Conservation (phyloP, 345 rosid species). For the Eucalyptus virginea region DNA sequence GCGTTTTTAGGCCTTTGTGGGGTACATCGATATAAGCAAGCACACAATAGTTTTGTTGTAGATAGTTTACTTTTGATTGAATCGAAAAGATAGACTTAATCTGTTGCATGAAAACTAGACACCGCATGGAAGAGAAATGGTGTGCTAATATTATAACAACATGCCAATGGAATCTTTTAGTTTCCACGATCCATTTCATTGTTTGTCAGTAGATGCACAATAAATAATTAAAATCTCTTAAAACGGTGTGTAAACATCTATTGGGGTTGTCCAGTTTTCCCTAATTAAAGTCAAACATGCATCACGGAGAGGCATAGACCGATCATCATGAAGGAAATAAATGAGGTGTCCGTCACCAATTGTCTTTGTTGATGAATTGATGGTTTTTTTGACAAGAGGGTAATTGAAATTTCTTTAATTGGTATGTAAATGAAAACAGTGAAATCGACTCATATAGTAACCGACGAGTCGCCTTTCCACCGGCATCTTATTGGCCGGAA, state of each 20-base stretch:
- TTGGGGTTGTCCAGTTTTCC: not conserved
- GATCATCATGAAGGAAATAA: not conserved
- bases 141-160: not conserved
- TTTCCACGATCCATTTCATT: not conserved
- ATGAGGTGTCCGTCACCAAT: not conserved
- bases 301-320: not conserved
- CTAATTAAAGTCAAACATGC: not conserved
- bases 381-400: not conserved
- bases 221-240: not conserved
- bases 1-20: not conserved
- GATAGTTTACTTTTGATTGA: not conserved
- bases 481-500: not conserved
- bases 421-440: not conserved
- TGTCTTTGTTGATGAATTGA: not conserved
- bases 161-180: not conserved
- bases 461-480: accelerated
- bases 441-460: not conserved
- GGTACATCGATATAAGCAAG: not conserved
- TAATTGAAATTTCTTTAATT: not conserved
- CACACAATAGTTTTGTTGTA: not conserved
- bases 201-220: not conserved
- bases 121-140: not conserved
- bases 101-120: not conserved
- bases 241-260: not conserved
- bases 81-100: not conserved